A percentile compares a stretch with the other conserved stretches of the same genome.
Evolutionary conservation across 352 stramenopile genomes (phyloP).

Genomic region (Elongisporangium anandrum): DNA sequence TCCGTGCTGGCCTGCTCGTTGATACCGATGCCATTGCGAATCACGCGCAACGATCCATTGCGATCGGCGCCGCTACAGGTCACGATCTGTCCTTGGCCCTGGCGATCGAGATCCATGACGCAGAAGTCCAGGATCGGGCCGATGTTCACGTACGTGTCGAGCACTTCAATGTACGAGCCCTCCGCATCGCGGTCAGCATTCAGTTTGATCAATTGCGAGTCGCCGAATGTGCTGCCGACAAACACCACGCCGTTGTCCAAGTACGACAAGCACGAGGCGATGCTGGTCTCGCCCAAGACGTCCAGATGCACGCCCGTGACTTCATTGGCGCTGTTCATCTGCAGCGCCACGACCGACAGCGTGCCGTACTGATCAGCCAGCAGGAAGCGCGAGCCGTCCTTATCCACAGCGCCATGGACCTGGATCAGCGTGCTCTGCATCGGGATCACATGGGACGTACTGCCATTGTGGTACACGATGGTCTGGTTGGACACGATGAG

Average conservation of each 20-base stretch:
- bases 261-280: conserved; percentile 90
- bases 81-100: conserved; percentile 94
- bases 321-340: conserved; percentile 56
- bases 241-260: conserved; percentile 95
- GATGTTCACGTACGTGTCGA: conserved; percentile 97
- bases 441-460: conserved; percentile 87
- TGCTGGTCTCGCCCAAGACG: conserved; percentile 90
- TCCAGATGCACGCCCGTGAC: conserved; percentile 88
- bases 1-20: conserved; percentile 95
- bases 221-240: conserved; percentile 92
- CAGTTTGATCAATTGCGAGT: conserved; percentile 96
- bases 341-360: conserved; percentile 85
- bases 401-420: conserved; percentile 85
- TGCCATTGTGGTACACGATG: conserved; percentile 90
- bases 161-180: conserved; percentile 89
- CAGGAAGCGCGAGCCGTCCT: conserved; percentile 86
- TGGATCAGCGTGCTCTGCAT: conserved; percentile 90
- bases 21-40: conserved; percentile 98
- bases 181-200: conserved; percentile 66
- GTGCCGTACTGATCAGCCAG: conserved; percentile 88
- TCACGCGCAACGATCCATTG: conserved; percentile 95
- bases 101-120: conserved; percentile 93
- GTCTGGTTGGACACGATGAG: conserved; percentile 91
- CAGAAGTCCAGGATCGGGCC: conserved; percentile 99
- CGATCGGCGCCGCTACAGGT: conserved; percentile 96